A percentile compares a stretch with the other conserved stretches of the same genome.
Conservation (phyloP, 768 basidiomycete genomes). For the Lepiota subincarnata region DNA sequence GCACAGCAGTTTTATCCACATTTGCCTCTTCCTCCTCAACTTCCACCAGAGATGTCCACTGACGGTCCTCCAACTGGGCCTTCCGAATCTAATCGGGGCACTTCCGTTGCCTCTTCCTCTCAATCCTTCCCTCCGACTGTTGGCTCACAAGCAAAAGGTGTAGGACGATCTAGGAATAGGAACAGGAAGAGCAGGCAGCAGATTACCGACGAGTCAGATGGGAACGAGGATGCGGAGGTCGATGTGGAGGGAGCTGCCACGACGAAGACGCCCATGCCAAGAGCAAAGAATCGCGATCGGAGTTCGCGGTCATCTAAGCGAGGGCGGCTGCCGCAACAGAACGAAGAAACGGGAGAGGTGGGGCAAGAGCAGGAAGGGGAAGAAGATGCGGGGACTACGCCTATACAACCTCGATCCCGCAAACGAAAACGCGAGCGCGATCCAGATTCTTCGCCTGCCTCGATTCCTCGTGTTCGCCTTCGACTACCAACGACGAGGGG, state of each 20-base stretch:
- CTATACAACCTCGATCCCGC: constrained; percentile 25
- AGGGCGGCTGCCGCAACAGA: background rate
- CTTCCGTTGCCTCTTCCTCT: constrained; percentile 28
- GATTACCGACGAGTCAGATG: constrained; percentile 33
- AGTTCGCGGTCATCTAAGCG: background rate
- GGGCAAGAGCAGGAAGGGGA: constrained; percentile 46
- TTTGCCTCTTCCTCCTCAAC: constrained; percentile 6
- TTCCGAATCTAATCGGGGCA: constrained; percentile 17
- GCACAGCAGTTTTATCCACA: constrained; percentile 7
- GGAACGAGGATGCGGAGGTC: constrained; percentile 27
- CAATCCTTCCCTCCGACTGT: constrained; percentile 19
- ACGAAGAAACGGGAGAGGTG: constrained; percentile 24
- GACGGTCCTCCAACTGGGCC: constrained; percentile 12
- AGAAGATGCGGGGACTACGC: constrained; percentile 30
- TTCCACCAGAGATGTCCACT: constrained; percentile 12
- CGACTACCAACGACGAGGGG: constrained; percentile 53
- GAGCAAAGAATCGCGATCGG: background rate
- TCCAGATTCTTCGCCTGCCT: constrained; percentile 31
- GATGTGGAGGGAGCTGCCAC: constrained; percentile 12
- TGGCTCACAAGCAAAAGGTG: constrained; percentile 20
- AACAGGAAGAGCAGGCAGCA: constrained; percentile 13
- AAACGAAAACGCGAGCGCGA: constrained; percentile 49
- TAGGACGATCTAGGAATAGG: constrained; percentile 11
- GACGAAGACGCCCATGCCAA: constrained; percentile 20
- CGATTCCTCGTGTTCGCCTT: constrained; percentile 44